Base-by-base conservation (phyloP, 1,284 basidiomycete species). In the Fomitopsis pinicola region DNA sequence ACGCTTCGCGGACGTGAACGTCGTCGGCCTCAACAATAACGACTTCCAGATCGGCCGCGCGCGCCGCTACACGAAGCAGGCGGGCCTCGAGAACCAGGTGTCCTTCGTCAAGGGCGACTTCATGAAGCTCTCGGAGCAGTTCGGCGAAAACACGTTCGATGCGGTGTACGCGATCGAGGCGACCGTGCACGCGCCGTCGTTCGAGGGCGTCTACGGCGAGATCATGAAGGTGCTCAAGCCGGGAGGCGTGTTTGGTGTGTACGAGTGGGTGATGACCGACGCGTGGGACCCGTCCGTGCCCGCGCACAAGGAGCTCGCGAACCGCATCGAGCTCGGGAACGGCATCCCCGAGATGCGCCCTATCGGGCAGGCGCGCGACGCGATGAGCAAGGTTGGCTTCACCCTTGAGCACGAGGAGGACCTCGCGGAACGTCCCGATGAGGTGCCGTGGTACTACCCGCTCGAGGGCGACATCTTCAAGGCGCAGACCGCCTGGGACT, bases 211-310 rank as follows among this genome's bases (percentile, higher is more conserved):
- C 45, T 99, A 99, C 72, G 87, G 89, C 46, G 87, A 99, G 78
- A 97, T 99, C 73, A 85, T 87, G 76, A 94, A 93, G 78, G 92
- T 98, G 33, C 84, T 99, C 72, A 99, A 99, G 82, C 97, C 97
- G 6, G 97, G 96, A 79, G 97, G 97, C 69, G 82, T 92, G 91
- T 98, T 98, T 75, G 96, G 95, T 73, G 90, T 98, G 50, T 98
- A 98, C 78, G 97, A 98, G 75, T 99, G 97, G 97, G 92, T 89
- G 78, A 98, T 99, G 96, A 98, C 97, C 54, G 96, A 98, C 75
- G 76, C 76, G 10, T 99, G 94, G 92, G 93, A 99, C 75, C 82
- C 92, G 2, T 87, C 88, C 14, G 92, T 85, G 75, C 91, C 95
- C 17, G 77, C 86, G 65, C 97, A 99, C 85, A 96, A 96, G 80